Conservation (phyloP, 2,329 filamentous ascomycete genomes). For the Aschersonia sp. region DNA sequence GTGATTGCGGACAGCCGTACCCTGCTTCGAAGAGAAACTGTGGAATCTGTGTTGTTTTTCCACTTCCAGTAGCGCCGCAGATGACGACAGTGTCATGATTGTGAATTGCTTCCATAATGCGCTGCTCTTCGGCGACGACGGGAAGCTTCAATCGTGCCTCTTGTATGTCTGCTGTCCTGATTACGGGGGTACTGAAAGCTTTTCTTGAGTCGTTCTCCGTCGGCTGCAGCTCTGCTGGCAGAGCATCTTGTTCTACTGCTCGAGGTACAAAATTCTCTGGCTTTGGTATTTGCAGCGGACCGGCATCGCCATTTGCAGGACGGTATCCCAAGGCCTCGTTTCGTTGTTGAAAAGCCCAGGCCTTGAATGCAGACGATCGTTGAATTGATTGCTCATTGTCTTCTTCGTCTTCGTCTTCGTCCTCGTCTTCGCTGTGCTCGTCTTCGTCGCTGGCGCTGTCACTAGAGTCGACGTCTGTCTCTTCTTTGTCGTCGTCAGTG, state of each 20-base stretch:
- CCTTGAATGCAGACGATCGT: slow-evolving; percentile 63
- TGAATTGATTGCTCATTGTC: slow-evolving; percentile 12
- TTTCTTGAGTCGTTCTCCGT: slow-evolving; percentile 50
- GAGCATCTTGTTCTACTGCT: slow-evolving; percentile 53
- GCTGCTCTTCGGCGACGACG: slow-evolving; percentile 89
- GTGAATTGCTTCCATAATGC: slow-evolving; percentile 94
- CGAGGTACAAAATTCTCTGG: slow-evolving; percentile 51
- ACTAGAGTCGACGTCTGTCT: slow-evolving; percentile 17
- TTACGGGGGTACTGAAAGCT: slow-evolving; percentile 59
- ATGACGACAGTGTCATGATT: slow-evolving; percentile 82
- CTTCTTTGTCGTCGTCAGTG: slow-evolving; percentile 12
- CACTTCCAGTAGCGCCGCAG: slow-evolving; percentile 89
- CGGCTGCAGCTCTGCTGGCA: slow-evolving; percentile 51
- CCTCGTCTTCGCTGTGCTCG: slow-evolving; percentile 14
- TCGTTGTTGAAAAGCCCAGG: slow-evolving; percentile 77
- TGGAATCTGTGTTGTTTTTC: slow-evolving; percentile 94
- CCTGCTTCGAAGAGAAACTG: slow-evolving; percentile 93
- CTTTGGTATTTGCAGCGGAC: slow-evolving; percentile 36
- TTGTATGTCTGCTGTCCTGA: slow-evolving; percentile 60
- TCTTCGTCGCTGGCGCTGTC: slow-evolving; percentile 8
- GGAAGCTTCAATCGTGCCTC: slow-evolving; percentile 66
- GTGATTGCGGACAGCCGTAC: slow-evolving; percentile 64
- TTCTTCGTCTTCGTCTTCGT: slow-evolving; percentile 16
- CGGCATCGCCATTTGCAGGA: slow-evolving; percentile 27
- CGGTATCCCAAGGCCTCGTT: slow-evolving; percentile 66